Evolutionary conservation across 805 yeast genomes (phyloP).

Genomic region (Candida arabinofermentans): DNA sequence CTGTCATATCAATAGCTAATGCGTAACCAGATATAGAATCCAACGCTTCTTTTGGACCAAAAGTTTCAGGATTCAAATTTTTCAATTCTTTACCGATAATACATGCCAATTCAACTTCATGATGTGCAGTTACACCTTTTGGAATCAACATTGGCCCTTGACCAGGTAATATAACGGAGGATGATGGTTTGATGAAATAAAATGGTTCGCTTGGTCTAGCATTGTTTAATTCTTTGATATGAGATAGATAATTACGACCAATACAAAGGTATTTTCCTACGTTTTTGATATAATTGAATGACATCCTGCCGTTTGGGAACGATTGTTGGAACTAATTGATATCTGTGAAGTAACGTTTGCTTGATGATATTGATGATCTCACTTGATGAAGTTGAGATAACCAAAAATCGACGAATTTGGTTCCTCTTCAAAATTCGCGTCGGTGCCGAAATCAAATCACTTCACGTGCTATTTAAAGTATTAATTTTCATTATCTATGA

Average conservation of each 20-base stretch:
- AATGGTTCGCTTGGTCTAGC: slow-evolving; percentile 81
- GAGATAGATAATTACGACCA: slow-evolving; percentile 97
- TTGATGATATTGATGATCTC: too few relatives aligned
- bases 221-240: slow-evolving; percentile 85
- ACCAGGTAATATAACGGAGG: slow-evolving; percentile 63
- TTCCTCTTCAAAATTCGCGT: not conserved
- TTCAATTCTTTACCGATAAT: slow-evolving; percentile 61
- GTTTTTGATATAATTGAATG: slow-evolving; percentile 46
- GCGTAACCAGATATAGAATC: slow-evolving; percentile 84
- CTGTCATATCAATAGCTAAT: slow-evolving; percentile 89
- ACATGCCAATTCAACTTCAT: slow-evolving; percentile 90
- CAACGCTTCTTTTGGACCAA: slow-evolving; percentile 63
- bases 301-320: too few relatives aligned
- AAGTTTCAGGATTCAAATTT: slow-evolving; percentile 52
- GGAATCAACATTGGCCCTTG: slow-evolving; percentile 83
- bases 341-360: too few relatives aligned
- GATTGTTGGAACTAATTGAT: too few relatives aligned
- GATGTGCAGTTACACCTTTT: slow-evolving; percentile 74
- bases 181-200: slow-evolving; percentile 86
- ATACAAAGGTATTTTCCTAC: slow-evolving; percentile 87
- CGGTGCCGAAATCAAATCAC: not conserved
- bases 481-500: too few relatives aligned
- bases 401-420: too few relatives aligned
- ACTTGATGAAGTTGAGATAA: too few relatives aligned
- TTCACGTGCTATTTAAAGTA: too few relatives aligned